phyloP scores from a whole-genome alignment of 441 rosid species.

The Brassica hybrid region DNA sequence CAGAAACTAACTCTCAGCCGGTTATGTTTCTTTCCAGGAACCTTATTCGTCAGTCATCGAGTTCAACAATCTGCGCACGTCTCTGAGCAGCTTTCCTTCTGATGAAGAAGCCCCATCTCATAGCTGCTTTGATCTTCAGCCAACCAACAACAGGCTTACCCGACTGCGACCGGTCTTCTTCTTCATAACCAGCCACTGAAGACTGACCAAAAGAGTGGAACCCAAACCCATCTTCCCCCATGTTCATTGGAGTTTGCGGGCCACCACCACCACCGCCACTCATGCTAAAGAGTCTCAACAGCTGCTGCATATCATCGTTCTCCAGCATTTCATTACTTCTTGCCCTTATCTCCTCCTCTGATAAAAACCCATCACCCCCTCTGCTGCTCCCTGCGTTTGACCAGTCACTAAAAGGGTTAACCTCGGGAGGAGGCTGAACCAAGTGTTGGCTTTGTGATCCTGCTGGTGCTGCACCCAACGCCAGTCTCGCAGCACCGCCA shows the following conservation, averaged over 20 bases:
- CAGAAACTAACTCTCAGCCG: background rate
- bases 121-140: conserved; percentile 97
- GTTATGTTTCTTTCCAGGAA: background rate
- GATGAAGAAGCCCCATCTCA: conserved; percentile 91
- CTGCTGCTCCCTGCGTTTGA: conserved; percentile 39
- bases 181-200: conserved; percentile 55
- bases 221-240: conserved; percentile 47
- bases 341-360: conserved; percentile 84
- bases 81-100: conserved; percentile 91
- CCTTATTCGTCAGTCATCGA: conserved; percentile 54
- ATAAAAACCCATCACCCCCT: conserved; percentile 62
- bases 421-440: conserved; percentile 37
- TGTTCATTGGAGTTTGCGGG: conserved; percentile 47
- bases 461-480: conserved; percentile 50
- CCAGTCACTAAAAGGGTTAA: conserved; percentile 40
- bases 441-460: conserved; percentile 51
- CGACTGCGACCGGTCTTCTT: conserved; percentile 67
- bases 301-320: conserved; percentile 90
- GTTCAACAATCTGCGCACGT: conserved; percentile 78
- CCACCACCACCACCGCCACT: conserved; percentile 50
- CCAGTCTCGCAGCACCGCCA: conserved; percentile 40
- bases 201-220: conserved; percentile 53
- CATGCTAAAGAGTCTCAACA: conserved; percentile 75
- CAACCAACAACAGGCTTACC: conserved; percentile 94
- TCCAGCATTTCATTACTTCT: conserved; percentile 92